phyloP scores from a whole-genome alignment of 1,284 basidiomycete species.

The Pulchroboletus neoregius region DNA sequence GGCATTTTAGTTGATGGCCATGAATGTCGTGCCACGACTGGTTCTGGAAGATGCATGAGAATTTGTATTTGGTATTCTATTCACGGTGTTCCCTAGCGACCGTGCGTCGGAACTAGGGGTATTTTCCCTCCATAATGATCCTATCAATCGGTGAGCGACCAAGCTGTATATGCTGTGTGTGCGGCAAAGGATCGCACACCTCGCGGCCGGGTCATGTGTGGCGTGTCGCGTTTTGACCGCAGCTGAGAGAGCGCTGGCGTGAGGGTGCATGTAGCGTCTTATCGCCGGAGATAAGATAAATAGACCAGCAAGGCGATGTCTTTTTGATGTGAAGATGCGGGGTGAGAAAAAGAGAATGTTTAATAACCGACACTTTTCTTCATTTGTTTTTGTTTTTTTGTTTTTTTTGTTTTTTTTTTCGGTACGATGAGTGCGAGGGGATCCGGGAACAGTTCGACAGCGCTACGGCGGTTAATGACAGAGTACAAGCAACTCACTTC shows the following conservation, averaged over 20 bases:
- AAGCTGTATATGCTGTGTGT: constrained; percentile 24
- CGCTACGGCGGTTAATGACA: constrained; percentile 81
- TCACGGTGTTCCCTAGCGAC: constrained; percentile 4
- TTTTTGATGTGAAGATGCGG: too few species aligned
- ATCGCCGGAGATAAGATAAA: constrained; percentile 18
- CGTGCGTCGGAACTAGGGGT: constrained; percentile 3
- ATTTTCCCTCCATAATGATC: not conserved
- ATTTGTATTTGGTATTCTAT: constrained; percentile 8
- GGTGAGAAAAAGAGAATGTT: not conserved
- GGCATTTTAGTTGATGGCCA: constrained; percentile 75
- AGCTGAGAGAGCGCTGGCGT: too few species aligned
- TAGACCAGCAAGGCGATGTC: too few species aligned
- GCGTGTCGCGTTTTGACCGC: constrained; percentile 17
- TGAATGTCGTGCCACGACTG: constrained; percentile 88
- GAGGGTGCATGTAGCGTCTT: too few species aligned
- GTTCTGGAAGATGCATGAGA: constrained; percentile 70
- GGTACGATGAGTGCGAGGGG: constrained; percentile 39
- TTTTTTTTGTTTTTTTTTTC: not conserved
- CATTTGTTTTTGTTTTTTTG: not conserved
- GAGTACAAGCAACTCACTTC: constrained; percentile 88
- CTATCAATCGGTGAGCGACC: constrained; percentile 9
- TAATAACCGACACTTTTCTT: constrained; percentile 10
- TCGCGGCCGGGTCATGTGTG: constrained; percentile 27
- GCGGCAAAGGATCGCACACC: not conserved
- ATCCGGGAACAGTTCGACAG: constrained; percentile 51